Evolutionary conservation across 2,329 filamentous ascomycete genomes (phyloP), one percentile per base, ranked within the genome.

Genomic region (Fusarium gaditjirri): DNA sequence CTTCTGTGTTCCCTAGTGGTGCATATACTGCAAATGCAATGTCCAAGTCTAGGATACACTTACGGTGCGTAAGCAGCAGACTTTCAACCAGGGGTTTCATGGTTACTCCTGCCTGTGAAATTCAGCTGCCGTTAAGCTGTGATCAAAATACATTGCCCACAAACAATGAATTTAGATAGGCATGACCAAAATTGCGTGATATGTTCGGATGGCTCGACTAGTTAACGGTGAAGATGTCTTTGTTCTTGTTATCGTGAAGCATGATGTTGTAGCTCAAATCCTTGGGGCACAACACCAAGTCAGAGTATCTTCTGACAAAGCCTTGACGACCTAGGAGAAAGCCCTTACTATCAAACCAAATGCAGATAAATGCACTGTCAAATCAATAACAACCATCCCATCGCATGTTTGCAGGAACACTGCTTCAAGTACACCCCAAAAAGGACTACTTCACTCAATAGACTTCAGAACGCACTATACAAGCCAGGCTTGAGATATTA

Each of bases 401-500:
- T 25, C 16, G 12, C 21, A 25, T 14, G 12, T 49, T 19, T 49
- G 46, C n/a, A 33, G n/a, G 16, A 49, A 33, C 16, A 49, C n/a
- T 23, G 16, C 46, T 23, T 23, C 29, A 23, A 13, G 16, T 23
- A 33, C n/a, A 25, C 31, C 8, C 8, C 47, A 25, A 8, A 35
- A 10, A 38, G 23, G 21, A 9, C 3, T 10, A 33, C 13, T 9
- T 27, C 10, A 16, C 23, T 11, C 21, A 35, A 25, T 25, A 25
- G 25, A 25, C 25, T 25, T 25, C 25, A 23, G 23, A 44, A 29
- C 17, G 27, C 21, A 35, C 25, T 39, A 23, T 13, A 35, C 50
- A 67, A 68, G 53, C 33, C 25, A 60, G 38, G 57, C 25, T 62
- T 66, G 61, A 53, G 25, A 47, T 68, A 61, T 75, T 76, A 76